Percentiles rank a stretch among this genome's conserved stretches.
These are phyloP conservation scores for Cytospora leucostoma DNA, from an alignment of 2,329 filamentous ascomycete genomes.

Conservation along the genomic window DNA sequence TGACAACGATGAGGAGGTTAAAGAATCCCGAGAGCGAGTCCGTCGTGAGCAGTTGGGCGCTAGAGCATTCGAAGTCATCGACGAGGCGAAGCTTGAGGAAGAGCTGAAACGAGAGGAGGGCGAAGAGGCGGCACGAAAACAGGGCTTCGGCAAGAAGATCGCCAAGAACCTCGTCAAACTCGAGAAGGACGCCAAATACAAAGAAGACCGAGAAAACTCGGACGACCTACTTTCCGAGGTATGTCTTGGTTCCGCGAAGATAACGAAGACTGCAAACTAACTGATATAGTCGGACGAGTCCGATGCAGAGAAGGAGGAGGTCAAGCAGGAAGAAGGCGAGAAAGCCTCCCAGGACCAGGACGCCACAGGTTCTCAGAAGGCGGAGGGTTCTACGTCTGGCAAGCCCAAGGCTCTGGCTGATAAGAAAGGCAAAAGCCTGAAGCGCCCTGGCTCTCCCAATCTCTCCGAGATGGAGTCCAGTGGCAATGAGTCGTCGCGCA, in stretches of 20 bases:
- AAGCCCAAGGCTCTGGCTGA: slow-evolving; percentile 50
- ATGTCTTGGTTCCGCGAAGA: slow-evolving; percentile 22
- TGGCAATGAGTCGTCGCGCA: slow-evolving; percentile 83
- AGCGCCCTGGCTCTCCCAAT: slow-evolving; percentile 83
- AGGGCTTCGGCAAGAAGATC: slow-evolving; percentile 72
- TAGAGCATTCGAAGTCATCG: slow-evolving; percentile 73
- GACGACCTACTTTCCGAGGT: slow-evolving; percentile 41
- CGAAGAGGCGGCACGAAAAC: slow-evolving; percentile 65
- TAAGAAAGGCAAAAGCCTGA: slow-evolving; percentile 66
- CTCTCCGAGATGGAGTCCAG: slow-evolving; percentile 75
- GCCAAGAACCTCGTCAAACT: slow-evolving; percentile 81
- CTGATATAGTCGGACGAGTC: slow-evolving; percentile 50
- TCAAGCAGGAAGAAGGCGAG: slow-evolving; percentile 52
- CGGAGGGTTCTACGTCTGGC: slow-evolving; percentile 52
- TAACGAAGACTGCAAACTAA: slow-evolving; percentile 26
- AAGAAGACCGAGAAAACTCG: slow-evolving; percentile 57
- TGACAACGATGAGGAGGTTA: slow-evolving; percentile 79
- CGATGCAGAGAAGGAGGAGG: slow-evolving; percentile 57
- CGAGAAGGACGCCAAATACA: slow-evolving; percentile 86
- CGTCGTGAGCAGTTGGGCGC: slow-evolving; percentile 83
- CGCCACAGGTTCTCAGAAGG: slow-evolving; percentile 65
- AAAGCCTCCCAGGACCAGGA: slow-evolving; percentile 44
- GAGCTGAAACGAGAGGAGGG: slow-evolving; percentile 70
- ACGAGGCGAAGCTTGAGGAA: slow-evolving; percentile 72
- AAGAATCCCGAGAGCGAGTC: slow-evolving; percentile 70